These are phyloP conservation scores for Colletotrichum lupini DNA, from an alignment of 2,329 filamentous ascomycete species.

Conservation along the genomic window DNA sequence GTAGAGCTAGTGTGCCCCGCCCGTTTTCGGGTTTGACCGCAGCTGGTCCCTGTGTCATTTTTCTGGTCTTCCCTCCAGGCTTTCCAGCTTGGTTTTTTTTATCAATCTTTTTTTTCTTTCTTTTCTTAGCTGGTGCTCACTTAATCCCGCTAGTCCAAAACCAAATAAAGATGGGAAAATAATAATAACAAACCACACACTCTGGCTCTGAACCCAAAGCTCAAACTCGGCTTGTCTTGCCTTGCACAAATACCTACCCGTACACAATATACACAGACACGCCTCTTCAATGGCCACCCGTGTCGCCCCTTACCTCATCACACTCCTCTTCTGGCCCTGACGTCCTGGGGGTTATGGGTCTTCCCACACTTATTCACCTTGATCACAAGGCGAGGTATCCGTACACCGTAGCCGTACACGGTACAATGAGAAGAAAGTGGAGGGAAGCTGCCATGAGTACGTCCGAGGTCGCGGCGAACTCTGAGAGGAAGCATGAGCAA, in stretches of 20 bases:
- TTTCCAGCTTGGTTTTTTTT: background rate
- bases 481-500: too few relatives aligned
- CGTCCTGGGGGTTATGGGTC: too few relatives aligned
- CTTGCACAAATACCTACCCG: background rate
- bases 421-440: too few relatives aligned
- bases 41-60: background rate
- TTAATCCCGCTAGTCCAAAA: background rate
- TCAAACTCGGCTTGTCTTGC: background rate
- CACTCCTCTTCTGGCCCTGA: background rate
- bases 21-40: conserved; percentile 21
- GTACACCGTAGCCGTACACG: background rate
- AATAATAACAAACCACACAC: background rate
- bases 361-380: background rate
- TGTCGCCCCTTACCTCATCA: background rate
- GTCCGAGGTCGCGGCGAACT: background rate
- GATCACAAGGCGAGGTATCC: background rate
- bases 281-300: background rate
- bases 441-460: background rate
- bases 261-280: too few relatives aligned
- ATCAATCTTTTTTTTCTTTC: background rate
- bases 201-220: background rate
- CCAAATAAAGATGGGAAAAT: background rate
- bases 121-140: too few relatives aligned
- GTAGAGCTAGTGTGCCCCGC: conserved; percentile 24
- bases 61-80: background rate